phyloP scores from a whole-genome alignment of 2,329 filamentous ascomycete genomes.

The Trichoderma atroviride region DNA sequence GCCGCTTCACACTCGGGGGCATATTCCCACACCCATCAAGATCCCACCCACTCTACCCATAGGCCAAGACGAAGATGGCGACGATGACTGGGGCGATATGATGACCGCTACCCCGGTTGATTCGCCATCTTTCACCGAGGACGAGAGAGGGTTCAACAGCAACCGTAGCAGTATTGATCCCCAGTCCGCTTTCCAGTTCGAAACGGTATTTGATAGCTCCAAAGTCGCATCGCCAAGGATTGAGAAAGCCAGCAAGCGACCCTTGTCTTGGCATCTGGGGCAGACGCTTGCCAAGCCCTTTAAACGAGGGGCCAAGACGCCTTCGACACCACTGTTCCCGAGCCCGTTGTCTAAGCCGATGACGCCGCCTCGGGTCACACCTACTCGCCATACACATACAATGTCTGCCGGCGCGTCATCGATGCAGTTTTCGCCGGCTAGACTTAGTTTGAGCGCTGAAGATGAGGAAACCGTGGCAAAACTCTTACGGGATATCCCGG shows the following conservation, averaged over 20 bases:
- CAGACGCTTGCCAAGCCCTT: constrained; percentile 10
- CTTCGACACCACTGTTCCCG: constrained; percentile 5
- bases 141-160: neutral
- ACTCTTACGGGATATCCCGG: constrained; percentile 45
- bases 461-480: constrained; percentile 40
- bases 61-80: constrained; percentile 39
- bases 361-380: neutral
- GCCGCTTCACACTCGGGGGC: neutral
- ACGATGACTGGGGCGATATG: constrained; percentile 66
- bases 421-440: neutral
- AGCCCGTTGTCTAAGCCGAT: constrained; percentile 6
- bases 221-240: neutral
- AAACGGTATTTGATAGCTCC: neutral
- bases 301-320: constrained; percentile 15
- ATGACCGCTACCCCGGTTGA: constrained; percentile 42
- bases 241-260: constrained; percentile 11
- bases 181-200: constrained; percentile 9
- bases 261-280: constrained; percentile 1
- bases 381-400: neutral
- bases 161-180: neutral
- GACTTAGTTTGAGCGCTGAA: constrained; percentile 25
- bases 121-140: neutral
- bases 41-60: neutral
- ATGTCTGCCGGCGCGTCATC: constrained; percentile 7
- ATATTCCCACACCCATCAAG: constrained; percentile 16